phyloP scores from a whole-genome alignment of 1,284 basidiomycete genomes.

The Rhodotorula sp. region DNA sequence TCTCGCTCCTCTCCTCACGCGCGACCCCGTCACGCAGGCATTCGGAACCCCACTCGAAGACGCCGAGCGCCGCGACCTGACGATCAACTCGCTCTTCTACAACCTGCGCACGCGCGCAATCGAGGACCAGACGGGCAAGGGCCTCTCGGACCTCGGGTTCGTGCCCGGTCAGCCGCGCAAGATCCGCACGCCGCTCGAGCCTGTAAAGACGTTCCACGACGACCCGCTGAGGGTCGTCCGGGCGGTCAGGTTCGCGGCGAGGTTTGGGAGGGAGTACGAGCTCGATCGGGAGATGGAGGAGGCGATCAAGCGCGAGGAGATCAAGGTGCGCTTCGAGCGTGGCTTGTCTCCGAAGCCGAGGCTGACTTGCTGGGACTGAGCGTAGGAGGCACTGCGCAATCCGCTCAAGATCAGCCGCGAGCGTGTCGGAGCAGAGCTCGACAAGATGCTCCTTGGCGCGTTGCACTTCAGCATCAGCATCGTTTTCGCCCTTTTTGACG shows the following conservation, averaged over 20 bases:
- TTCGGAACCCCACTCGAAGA: conserved; percentile 94
- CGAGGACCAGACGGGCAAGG: conserved; percentile 86
- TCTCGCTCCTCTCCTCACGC: background rate
- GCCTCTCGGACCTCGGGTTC: conserved; percentile 79
- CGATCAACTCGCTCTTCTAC: conserved; percentile 96
- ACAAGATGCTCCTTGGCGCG: conserved; percentile 84
- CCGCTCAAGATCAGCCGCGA: conserved; percentile 80
- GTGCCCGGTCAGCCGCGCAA: conserved; percentile 16
- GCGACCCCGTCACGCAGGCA: conserved; percentile 63
- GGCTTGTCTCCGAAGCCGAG: background rate
- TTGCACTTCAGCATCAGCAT: background rate
- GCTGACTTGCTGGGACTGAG: background rate
- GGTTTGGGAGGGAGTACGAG: conserved; percentile 69
- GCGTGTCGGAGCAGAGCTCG: conserved; percentile 82
- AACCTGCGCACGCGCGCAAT: conserved; percentile 86
- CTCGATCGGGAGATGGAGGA: conserved; percentile 71
- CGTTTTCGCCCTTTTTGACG: background rate
- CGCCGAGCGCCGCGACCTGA: conserved; percentile 85
- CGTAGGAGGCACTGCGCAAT: conserved; percentile 63
- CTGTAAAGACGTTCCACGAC: conserved; percentile 85
- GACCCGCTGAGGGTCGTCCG: conserved; percentile 91
- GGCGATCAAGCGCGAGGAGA: conserved; percentile 66
- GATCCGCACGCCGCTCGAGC: conserved; percentile 85
- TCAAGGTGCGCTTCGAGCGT: conserved; percentile 61
- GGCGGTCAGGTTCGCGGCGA: conserved; percentile 86